These are phyloP conservation scores for Skeletonema costatum DNA, from an alignment of 108 stramenopile species.

Conservation along the genomic window DNA sequence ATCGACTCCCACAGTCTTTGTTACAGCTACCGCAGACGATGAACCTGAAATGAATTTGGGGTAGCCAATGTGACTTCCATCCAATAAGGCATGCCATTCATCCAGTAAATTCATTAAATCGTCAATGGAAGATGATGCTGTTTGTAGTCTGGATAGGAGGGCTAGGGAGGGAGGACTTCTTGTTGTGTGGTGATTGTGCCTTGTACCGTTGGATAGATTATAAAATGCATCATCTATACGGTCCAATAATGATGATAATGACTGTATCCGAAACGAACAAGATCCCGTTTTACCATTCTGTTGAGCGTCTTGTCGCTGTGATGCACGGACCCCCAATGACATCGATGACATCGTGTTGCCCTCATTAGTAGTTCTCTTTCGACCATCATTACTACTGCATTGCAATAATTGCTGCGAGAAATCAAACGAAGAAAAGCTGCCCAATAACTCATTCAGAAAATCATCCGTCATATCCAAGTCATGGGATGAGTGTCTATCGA, in stretches of 20 bases:
- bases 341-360: too few species aligned
- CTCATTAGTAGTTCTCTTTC: too few species aligned
- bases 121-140: slow-evolving; percentile 33
- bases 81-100: slow-evolving; percentile 29
- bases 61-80: slow-evolving; percentile 1
- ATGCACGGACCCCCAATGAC: not conserved
- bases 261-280: not conserved
- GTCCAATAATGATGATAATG: slow-evolving; percentile 23
- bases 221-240: slow-evolving; percentile 32
- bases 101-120: slow-evolving; percentile 35
- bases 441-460: not conserved
- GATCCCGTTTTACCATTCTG: not conserved
- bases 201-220: not conserved
- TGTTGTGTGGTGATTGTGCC: not conserved
- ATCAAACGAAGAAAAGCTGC: not conserved
- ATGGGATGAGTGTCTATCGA: not conserved
- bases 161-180: slow-evolving; percentile 30
- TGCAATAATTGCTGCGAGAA: not conserved
- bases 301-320: not conserved
- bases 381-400: too few species aligned
- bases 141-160: slow-evolving; percentile 8
- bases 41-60: not conserved
- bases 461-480: not conserved
- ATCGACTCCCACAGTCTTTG: slow-evolving; percentile 15
- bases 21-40: not conserved